Evolutionary conservation across 139 green algal species (phyloP).

Genomic region (Yamagishiella unicocca): DNA sequence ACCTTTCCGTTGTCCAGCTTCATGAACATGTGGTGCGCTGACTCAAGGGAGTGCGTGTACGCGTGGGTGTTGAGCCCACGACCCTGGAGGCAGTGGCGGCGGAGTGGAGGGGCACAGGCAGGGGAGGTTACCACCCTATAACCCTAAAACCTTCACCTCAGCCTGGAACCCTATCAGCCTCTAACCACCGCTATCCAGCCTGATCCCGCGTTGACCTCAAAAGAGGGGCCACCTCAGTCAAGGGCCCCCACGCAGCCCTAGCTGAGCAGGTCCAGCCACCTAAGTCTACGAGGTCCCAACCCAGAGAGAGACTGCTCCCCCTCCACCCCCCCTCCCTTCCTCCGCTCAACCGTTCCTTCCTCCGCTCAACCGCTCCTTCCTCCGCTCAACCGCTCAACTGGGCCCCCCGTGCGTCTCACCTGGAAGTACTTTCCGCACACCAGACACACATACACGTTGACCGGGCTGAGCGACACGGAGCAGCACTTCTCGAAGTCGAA

Average conservation of each 20-base stretch:
- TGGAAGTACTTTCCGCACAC: conserved; percentile 99
- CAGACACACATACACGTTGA: conserved; percentile 98
- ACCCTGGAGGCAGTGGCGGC: conserved; percentile 70
- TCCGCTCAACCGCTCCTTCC: background rate
- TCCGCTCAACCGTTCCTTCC: background rate
- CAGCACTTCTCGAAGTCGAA: conserved; percentile 99
- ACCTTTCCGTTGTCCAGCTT: conserved; percentile 91
- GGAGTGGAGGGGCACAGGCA: too few species aligned
- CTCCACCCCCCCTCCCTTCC: background rate
- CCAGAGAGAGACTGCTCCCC: too few species aligned
- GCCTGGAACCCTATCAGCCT: too few species aligned
- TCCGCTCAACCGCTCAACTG: background rate
- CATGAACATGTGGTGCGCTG: conserved; percentile 97
- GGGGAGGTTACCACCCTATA: too few species aligned
- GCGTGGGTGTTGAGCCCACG: conserved; percentile 91
- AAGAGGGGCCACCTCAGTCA: too few species aligned
- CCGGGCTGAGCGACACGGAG: conserved; percentile 88
- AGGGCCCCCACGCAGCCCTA: too few species aligned
- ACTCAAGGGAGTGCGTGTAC: conserved; percentile 95
- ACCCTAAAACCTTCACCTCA: too few species aligned
- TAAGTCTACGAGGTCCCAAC: too few species aligned
- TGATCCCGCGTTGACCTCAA: too few species aligned
- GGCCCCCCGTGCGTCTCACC: conserved; percentile 45
- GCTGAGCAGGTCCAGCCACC: too few species aligned
- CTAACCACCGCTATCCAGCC: too few species aligned